A percentile compares a stretch with the other conserved stretches of the same genome.
These are phyloP conservation scores for Starmerella cellae DNA, from an alignment of 805 yeast species.

Conservation along the genomic window DNA sequence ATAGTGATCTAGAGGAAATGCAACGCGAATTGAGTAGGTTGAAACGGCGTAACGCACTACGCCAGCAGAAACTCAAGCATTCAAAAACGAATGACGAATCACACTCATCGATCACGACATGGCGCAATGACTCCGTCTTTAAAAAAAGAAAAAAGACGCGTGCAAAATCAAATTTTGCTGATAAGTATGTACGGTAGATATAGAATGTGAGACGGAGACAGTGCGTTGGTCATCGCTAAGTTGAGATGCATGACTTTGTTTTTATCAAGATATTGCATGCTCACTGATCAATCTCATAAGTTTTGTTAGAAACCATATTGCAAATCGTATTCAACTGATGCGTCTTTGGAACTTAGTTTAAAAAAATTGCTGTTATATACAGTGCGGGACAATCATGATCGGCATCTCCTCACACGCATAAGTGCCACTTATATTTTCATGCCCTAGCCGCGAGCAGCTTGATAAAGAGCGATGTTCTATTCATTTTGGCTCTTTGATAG, in stretches of 20 bases:
- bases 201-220: no score
- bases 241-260: no score
- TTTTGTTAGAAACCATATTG: no score
- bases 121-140: conserved; percentile 11
- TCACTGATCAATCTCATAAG: no score
- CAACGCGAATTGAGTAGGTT: conserved; percentile 10
- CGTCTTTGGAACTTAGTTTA: no score
- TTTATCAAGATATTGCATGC: no score
- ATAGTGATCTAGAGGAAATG: conserved; percentile 10
- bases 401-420: no score
- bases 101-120: neutral
- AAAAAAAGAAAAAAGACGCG: neutral
- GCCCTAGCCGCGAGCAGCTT: neutral
- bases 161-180: neutral
- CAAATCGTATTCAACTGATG: no score
- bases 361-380: no score
- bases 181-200: neutral
- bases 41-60: conserved; percentile 5
- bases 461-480: conserved; percentile 33
- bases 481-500: conserved; percentile 86
- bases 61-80: neutral
- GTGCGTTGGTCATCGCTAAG: no score
- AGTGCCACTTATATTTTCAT: neutral
- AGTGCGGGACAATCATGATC: no score
- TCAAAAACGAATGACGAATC: neutral